These are phyloP conservation scores for Aspergillus aculeatinus DNA, from an alignment of 2,329 filamentous ascomycete genomes.

Conservation along the genomic window DNA sequence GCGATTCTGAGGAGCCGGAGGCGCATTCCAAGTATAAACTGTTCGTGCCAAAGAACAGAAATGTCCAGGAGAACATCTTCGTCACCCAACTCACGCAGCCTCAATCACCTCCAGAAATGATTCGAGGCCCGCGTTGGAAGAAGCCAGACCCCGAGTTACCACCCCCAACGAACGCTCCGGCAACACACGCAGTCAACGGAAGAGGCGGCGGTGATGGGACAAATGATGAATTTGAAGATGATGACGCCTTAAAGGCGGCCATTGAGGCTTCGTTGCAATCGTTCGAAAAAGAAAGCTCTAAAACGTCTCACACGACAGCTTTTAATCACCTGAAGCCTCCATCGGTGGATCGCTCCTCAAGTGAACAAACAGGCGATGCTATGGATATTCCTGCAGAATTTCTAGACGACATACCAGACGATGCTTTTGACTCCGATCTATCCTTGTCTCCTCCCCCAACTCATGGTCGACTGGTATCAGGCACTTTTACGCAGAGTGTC, in stretches of 20 bases:
- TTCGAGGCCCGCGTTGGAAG: constrained; percentile 53
- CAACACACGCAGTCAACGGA: background rate
- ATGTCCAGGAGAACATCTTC: constrained; percentile 45
- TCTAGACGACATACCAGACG: constrained; percentile 58
- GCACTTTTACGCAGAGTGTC: constrained; percentile 29
- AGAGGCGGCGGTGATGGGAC: background rate
- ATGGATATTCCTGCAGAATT: constrained; percentile 29
- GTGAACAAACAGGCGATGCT: constrained; percentile 6
- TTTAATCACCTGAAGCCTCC: constrained; percentile 3
- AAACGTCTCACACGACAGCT: background rate
- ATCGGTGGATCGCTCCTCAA: background rate
- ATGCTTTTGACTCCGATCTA: constrained; percentile 67
- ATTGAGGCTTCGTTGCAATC: constrained; percentile 42
- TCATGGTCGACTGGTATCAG: constrained; percentile 33
- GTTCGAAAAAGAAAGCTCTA: constrained; percentile 33
- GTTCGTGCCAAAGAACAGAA: constrained; percentile 42
- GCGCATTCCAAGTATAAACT: constrained; percentile 39
- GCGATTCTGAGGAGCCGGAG: constrained; percentile 22
- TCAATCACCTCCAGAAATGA: constrained; percentile 51
- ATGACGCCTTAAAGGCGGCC: constrained; percentile 37
- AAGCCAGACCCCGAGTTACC: constrained; percentile 39
- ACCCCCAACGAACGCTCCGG: constrained; percentile 12
- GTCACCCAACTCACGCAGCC: constrained; percentile 51
- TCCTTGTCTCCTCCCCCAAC: constrained; percentile 44
- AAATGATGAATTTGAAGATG: constrained; percentile 23